Evolutionary conservation across 2,329 filamentous ascomycete genomes (phyloP).

Genomic region (Colletotrichum sp.): DNA sequence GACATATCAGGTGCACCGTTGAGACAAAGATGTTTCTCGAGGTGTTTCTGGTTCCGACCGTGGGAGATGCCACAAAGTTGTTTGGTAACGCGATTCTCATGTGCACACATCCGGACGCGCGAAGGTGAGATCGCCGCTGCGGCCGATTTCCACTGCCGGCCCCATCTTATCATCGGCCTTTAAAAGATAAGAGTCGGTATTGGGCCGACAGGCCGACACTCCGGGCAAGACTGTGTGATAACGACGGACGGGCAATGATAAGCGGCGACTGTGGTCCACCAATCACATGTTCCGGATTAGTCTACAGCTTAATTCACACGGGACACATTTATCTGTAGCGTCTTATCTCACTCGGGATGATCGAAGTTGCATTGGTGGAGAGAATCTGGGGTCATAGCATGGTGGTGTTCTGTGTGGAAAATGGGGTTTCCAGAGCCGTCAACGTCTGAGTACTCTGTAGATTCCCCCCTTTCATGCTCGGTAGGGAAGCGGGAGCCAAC

Average conservation of each 20-base stretch:
- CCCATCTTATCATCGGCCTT: background rate
- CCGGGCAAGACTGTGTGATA: background rate
- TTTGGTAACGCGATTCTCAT: background rate
- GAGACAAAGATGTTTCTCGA: background rate
- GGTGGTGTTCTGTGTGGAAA: background rate
- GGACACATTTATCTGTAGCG: background rate
- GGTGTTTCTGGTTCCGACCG: accelerated
- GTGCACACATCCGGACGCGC: background rate
- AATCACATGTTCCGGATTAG: background rate
- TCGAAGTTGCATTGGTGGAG: background rate
- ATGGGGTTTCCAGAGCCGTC: background rate
- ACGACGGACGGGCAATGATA: background rate
- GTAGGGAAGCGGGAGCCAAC: background rate
- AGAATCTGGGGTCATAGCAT: background rate
- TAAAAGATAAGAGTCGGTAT: background rate
- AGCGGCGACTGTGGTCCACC: background rate
- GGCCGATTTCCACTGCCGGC: background rate
- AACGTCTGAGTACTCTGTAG: background rate
- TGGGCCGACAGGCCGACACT: background rate
- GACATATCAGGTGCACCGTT: background rate
- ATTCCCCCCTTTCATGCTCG: background rate
- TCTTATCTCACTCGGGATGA: background rate
- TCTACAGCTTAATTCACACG: background rate
- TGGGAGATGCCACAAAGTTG: background rate
- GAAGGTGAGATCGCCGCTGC: background rate